A percentile compares a stretch with the other conserved stretches of the same genome.
These are phyloP conservation scores for Phylloporus sp. DNA, from an alignment of 768 basidiomycete genomes.

Conservation along the genomic window DNA sequence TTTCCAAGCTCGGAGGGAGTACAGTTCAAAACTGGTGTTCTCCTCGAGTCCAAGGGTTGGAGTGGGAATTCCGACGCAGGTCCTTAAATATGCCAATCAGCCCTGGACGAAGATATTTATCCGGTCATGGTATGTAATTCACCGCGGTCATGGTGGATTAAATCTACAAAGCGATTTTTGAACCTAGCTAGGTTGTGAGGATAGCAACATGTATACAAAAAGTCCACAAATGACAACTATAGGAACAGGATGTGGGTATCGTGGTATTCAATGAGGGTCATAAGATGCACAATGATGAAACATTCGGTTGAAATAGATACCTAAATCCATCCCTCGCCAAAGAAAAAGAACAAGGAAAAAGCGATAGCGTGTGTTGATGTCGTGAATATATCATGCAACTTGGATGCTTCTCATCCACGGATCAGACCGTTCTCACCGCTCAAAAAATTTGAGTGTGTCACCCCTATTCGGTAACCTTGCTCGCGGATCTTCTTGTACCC, in stretches of 20 bases:
- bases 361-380: slow-evolving; percentile 17
- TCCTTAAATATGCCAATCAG: too few relatives aligned
- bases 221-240: slow-evolving; percentile 26
- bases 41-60: too few relatives aligned
- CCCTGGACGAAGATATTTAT: too few relatives aligned
- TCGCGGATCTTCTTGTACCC: slow-evolving; percentile 57
- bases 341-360: slow-evolving; percentile 10
- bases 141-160: background rate
- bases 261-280: slow-evolving; percentile 28
- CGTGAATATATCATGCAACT: slow-evolving; percentile 27
- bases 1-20: too few relatives aligned
- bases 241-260: slow-evolving; percentile 33
- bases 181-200: slow-evolving; percentile 18
- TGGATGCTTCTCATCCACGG: slow-evolving; percentile 9
- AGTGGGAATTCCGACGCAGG: too few relatives aligned
- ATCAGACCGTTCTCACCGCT: slow-evolving; percentile 25
- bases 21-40: too few relatives aligned
- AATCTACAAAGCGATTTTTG: slow-evolving; percentile 22
- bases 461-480: slow-evolving; percentile 33
- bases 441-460: slow-evolving; percentile 13
- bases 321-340: slow-evolving; percentile 18
- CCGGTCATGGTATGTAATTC: too few relatives aligned
- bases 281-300: slow-evolving; percentile 30
- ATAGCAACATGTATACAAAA: slow-evolving; percentile 19
- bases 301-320: slow-evolving; percentile 31